phyloP scores from a whole-genome alignment of 345 rosid genomes.

The Citrus glauca region DNA sequence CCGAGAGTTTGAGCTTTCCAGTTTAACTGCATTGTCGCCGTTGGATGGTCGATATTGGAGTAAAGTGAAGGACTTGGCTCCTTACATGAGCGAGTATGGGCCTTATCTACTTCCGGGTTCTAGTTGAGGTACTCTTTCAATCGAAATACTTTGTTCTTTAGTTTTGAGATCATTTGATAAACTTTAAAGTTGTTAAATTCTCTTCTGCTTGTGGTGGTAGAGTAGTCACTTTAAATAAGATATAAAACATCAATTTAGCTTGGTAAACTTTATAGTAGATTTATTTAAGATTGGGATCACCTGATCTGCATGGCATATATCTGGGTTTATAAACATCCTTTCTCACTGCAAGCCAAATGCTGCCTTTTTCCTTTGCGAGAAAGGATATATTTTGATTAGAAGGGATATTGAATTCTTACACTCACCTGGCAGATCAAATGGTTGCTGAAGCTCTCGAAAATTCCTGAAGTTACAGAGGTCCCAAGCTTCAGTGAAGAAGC shows the following conservation, averaged over 20 bases:
- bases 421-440: slow-evolving; percentile 60
- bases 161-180: not conserved
- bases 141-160: not conserved
- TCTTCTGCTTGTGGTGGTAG: not conserved
- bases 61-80: slow-evolving; percentile 77
- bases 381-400: not conserved
- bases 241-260: not conserved
- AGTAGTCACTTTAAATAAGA: not conserved
- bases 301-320: not conserved
- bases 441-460: slow-evolving; percentile 81
- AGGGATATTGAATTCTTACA: slow-evolving; percentile 5
- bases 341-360: not conserved
- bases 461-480: slow-evolving; percentile 73
- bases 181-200: not conserved
- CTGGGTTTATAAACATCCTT: not conserved
- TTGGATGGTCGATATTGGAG: slow-evolving; percentile 96
- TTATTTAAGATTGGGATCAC: not conserved
- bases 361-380: not conserved
- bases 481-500: slow-evolving; percentile 80
- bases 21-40: slow-evolving; percentile 80
- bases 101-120: slow-evolving; percentile 68
- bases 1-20: slow-evolving; percentile 56
- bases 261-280: not conserved
- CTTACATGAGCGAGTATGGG: slow-evolving; percentile 85
- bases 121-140: slow-evolving; percentile 64